phyloP scores from a whole-genome alignment of 306 rosid species.

The Delonix regia region DNA sequence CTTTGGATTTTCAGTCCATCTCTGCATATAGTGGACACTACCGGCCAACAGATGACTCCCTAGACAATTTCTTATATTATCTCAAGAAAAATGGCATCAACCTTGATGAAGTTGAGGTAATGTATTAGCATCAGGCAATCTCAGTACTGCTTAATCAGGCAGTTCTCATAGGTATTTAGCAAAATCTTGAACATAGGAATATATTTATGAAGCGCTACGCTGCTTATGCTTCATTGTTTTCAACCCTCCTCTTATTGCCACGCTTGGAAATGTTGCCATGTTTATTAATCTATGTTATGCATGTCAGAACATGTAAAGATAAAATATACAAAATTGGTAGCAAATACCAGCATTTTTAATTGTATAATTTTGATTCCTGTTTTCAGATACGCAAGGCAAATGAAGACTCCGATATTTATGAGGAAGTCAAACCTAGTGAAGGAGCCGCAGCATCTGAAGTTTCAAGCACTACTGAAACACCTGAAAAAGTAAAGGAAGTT shows the following conservation, averaged over 20 bases:
- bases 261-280: not conserved
- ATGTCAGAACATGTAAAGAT: not conserved
- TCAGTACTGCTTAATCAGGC: not conserved
- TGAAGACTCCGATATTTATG: constrained; percentile 62
- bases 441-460: constrained; percentile 18
- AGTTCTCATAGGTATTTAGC: not conserved
- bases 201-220: not conserved
- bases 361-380: constrained; percentile 3
- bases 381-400: constrained; percentile 65
- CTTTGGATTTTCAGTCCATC: constrained; percentile 65
- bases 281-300: not conserved
- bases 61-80: constrained; percentile 61
- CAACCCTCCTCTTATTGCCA: not conserved
- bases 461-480: constrained; percentile 3
- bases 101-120: constrained; percentile 77
- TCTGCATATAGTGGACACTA: constrained; percentile 96
- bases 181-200: constrained; percentile 1
- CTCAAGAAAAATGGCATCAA: constrained; percentile 73
- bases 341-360: not conserved
- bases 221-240: not conserved
- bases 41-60: constrained; percentile 77
- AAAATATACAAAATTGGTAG: not conserved
- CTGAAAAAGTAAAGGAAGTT: constrained; percentile 42
- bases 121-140: constrained; percentile 25
- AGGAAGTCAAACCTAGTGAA: constrained; percentile 42